These are phyloP conservation scores for Penicillium longicatenatum DNA, from an alignment of 495 filamentous ascomycete species.

Conservation along the genomic window DNA sequence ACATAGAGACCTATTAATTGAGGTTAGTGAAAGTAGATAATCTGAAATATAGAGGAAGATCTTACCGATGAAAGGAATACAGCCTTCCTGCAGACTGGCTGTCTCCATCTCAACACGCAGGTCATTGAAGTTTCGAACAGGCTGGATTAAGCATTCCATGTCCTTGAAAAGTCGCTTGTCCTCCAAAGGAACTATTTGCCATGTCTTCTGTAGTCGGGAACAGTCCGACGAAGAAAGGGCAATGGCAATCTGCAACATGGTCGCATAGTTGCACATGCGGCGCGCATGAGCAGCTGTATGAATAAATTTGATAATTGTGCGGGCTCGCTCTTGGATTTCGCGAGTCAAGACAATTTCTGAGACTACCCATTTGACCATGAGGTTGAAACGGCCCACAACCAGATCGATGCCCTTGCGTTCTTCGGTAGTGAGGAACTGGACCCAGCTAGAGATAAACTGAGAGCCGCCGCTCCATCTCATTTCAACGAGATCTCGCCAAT, in stretches of 20 bases:
- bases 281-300: constrained; percentile 87
- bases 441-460: constrained; percentile 70
- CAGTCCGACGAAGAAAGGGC: constrained; percentile 85
- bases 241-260: constrained; percentile 92
- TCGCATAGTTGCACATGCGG: constrained; percentile 90
- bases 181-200: constrained; percentile 69
- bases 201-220: constrained; percentile 74
- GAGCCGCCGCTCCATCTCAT: constrained; percentile 85
- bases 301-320: constrained; percentile 86
- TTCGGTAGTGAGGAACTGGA: constrained; percentile 82
- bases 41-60: constrained; percentile 2
- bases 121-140: constrained; percentile 87
- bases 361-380: constrained; percentile 96
- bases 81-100: constrained; percentile 73
- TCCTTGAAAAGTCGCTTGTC: constrained; percentile 75
- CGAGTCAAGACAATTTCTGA: constrained; percentile 89
- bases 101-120: constrained; percentile 91
- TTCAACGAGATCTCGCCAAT: constrained; percentile 96
- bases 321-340: constrained; percentile 77
- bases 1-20: constrained; percentile 69
- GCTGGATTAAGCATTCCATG: constrained; percentile 83
- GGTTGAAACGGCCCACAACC: constrained; percentile 94
- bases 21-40: constrained; percentile 2
- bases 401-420: constrained; percentile 88
- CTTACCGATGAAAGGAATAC: constrained; percentile 94